phyloP scores from a whole-genome alignment of 2,329 filamentous ascomycete species.

The Fusarium sublunatum region DNA sequence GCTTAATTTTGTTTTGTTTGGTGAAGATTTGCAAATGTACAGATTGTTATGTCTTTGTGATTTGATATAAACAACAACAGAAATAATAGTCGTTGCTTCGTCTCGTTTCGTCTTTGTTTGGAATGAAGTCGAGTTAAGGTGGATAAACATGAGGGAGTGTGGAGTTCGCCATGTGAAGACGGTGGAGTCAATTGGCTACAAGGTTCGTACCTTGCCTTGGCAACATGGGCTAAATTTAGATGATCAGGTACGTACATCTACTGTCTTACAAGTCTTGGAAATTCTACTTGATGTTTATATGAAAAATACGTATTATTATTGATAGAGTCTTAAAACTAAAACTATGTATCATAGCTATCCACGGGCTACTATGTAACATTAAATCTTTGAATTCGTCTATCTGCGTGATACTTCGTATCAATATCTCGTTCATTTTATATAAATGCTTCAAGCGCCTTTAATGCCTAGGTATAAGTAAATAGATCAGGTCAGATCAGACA shows the following conservation, averaged over 20 bases:
- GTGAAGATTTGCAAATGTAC: neutral
- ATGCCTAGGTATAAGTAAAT: constrained; percentile 32
- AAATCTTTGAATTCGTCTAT: constrained; percentile 30
- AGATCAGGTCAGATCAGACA: neutral
- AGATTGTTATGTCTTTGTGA: neutral
- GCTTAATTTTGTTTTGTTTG: neutral
- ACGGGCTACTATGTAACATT: neutral
- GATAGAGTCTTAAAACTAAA: too few relatives aligned
- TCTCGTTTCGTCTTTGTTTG: neutral
- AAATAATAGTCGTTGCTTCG: neutral
- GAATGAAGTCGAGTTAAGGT: constrained; percentile 7
- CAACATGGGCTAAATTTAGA: neutral
- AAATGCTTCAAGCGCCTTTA: constrained; percentile 29
- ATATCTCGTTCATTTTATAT: constrained; percentile 13
- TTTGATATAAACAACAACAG: neutral
- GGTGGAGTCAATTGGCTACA: constrained; percentile 15
- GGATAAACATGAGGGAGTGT: constrained; percentile 19
- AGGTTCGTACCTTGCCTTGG: neutral
- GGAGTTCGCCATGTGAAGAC: neutral
- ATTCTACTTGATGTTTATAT: too few relatives aligned
- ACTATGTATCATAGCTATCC: too few relatives aligned
- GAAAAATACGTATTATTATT: too few relatives aligned
- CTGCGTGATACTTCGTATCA: constrained; percentile 29
- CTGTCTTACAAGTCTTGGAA: neutral
- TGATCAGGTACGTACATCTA: neutral